Base-by-base conservation (phyloP, 2,329 filamentous ascomycete species). In the Byssoonygena ceratinophila region DNA sequence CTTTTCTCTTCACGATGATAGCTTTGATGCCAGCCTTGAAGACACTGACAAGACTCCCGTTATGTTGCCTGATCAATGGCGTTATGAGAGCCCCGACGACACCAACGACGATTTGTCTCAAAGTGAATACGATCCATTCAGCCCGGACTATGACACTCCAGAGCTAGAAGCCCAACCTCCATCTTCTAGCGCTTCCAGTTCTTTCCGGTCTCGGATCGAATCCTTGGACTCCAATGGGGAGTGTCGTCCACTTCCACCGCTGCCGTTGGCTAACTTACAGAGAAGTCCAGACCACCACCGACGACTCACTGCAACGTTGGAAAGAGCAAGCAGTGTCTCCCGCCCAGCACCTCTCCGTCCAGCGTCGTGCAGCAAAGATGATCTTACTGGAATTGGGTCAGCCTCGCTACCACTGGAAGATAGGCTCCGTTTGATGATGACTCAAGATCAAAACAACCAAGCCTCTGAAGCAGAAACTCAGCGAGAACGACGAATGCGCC, bases 41-140 rank as follows among this genome's bases (percentile, higher is more conserved):
- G 91, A 97, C 64, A 91, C 88, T 4, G 88, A 94, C 63, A 97
- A 97, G 75, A 97, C 92, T 0, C 92, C 92, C 0, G 92, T 98
- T 9, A 91, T 98, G n/a, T 80, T 94, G 20, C 92, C 92, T 0
- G 92, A 97, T 62, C 89, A 96, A 66, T 98, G 92, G 92, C 82
- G 86, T 57, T 86, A 80, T 58, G 82, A 83, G 77, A 90, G 72
- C 71, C 87, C 71, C 66, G 82, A 75, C 61, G 80, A 68, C 20
- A 78, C 74, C n/a, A 74, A 80, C 57, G 75, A 71, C 12, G 75
- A 76, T 22, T 64, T 80, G 34, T 72, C 73, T 3, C 71, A 76
- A 54, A 67, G 72, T 11, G 74, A 79, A 32, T 82, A 86, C 34
- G 81, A 88, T 60, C 80, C 82, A 1, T 92, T 86, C 60, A 82